phyloP scores from a whole-genome alignment of 2,329 filamentous ascomycete species.

The Albifimbria verrucaria region DNA sequence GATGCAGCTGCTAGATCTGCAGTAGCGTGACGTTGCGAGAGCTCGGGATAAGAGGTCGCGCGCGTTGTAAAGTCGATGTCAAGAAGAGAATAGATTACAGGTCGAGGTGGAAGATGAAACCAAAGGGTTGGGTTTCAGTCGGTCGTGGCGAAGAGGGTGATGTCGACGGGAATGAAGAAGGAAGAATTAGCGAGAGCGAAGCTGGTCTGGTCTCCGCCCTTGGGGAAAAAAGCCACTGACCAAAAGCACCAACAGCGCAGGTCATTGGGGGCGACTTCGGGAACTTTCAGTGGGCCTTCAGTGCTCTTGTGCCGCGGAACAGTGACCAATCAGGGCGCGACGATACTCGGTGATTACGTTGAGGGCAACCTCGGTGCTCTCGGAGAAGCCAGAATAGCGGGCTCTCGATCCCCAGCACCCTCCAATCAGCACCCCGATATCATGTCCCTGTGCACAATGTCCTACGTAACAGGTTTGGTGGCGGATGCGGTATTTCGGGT shows the following conservation, averaged over 20 bases:
- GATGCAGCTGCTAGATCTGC: neutral
- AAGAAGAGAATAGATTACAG: neutral
- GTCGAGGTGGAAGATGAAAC: neutral
- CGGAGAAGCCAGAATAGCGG: neutral
- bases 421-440: neutral
- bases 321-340: neutral
- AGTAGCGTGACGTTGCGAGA: neutral
- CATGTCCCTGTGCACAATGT: neutral
- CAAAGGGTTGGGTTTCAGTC: neutral
- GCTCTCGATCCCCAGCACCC: neutral
- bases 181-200: neutral
- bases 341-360: slow-evolving; percentile 2
- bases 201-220: neutral
- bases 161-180: neutral
- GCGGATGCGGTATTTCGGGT: neutral
- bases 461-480: neutral
- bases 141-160: neutral
- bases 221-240: neutral
- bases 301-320: neutral
- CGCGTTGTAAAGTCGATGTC: neutral
- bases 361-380: neutral
- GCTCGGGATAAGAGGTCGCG: neutral
- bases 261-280: neutral
- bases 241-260: neutral
- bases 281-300: neutral